Evolutionary conservation across 495 filamentous ascomycete genomes (phyloP).

Genomic region (Lichenothelia convexa): DNA sequence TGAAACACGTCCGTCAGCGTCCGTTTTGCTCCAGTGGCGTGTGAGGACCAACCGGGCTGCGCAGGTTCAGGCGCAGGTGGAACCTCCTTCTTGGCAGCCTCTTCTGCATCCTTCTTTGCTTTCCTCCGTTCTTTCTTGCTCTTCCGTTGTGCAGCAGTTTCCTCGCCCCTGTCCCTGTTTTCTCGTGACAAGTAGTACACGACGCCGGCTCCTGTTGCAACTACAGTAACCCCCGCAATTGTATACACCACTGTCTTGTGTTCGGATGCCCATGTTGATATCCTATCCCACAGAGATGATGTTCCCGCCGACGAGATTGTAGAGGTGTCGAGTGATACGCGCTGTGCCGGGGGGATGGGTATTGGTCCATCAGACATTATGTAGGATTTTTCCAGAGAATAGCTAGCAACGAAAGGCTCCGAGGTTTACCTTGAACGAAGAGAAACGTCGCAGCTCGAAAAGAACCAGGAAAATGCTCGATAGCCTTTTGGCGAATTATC

Average conservation of each 20-base stretch:
- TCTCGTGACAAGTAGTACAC: conserved; percentile 64
- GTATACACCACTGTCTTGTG: conserved; percentile 92
- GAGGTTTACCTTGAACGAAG: no score
- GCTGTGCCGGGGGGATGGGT: background rate
- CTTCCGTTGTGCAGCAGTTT: conserved; percentile 26
- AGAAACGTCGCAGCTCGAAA: no score
- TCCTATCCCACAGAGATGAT: conserved; percentile 68
- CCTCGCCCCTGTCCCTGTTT: conserved; percentile 15
- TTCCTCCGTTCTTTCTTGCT: conserved; percentile 44
- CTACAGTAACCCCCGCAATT: conserved; percentile 80
- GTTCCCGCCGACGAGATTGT: conserved; percentile 28
- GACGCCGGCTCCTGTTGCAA: conserved; percentile 73
- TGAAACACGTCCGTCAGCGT: no score
- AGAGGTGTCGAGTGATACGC: conserved; percentile 29
- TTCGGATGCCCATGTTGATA: conserved; percentile 84
- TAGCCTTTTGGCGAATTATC: no score
- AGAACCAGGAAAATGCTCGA: no score
- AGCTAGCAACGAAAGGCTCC: no score
- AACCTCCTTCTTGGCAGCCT: conserved; percentile 36
- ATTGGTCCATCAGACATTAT: background rate
- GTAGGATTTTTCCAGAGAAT: no score
- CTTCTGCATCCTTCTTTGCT: conserved; percentile 41
- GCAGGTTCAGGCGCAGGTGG: conserved; percentile 19
- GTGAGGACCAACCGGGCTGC: conserved; percentile 10
- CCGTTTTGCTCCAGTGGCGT: background rate